Evolutionary conservation across 2,329 filamentous ascomycete genomes (phyloP).

Genomic region (Penicillium sp.): DNA sequence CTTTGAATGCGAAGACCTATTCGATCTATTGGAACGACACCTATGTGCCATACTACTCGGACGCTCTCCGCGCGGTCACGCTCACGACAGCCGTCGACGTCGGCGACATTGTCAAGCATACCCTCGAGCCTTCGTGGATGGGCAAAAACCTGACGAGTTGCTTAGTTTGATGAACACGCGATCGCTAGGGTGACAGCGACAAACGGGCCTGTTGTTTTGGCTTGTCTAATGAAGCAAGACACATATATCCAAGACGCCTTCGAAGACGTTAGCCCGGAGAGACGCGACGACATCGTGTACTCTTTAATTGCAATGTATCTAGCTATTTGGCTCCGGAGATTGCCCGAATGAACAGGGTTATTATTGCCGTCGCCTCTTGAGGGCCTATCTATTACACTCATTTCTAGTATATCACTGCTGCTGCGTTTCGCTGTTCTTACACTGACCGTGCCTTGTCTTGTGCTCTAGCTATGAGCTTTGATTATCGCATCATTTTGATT

Average conservation of each 20-base stretch:
- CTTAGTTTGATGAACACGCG: background rate
- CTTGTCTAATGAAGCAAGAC: slow-evolving; percentile 13
- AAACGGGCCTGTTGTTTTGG: slow-evolving; percentile 2
- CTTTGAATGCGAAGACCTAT: slow-evolving; percentile 9
- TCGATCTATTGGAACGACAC: slow-evolving; percentile 17
- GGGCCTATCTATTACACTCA: no score
- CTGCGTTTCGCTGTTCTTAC: no score
- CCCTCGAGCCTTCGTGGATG: slow-evolving; percentile 5
- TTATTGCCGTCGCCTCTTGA: background rate
- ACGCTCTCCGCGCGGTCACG: slow-evolving; percentile 14
- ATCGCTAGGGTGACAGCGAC: background rate
- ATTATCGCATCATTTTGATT: background rate
- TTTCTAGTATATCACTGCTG: no score
- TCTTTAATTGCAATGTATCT: slow-evolving; percentile 8
- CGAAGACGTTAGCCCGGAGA: slow-evolving; percentile 6
- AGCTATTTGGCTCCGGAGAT: background rate
- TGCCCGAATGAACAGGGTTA: background rate
- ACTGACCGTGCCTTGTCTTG: no score
- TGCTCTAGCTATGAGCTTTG: background rate
- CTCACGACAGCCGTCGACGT: slow-evolving; percentile 15
- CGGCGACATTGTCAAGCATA: slow-evolving; percentile 18
- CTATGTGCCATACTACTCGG: slow-evolving; percentile 20
- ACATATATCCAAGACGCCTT: slow-evolving; percentile 13
- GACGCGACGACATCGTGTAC: slow-evolving; percentile 17
- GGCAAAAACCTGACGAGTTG: slow-evolving; percentile 3